Evolutionary conservation across 2,329 filamentous ascomycete species (phyloP), one percentile per base, ranked within the genome.

Genomic region (Colletotrichum chrysophilum): DNA sequence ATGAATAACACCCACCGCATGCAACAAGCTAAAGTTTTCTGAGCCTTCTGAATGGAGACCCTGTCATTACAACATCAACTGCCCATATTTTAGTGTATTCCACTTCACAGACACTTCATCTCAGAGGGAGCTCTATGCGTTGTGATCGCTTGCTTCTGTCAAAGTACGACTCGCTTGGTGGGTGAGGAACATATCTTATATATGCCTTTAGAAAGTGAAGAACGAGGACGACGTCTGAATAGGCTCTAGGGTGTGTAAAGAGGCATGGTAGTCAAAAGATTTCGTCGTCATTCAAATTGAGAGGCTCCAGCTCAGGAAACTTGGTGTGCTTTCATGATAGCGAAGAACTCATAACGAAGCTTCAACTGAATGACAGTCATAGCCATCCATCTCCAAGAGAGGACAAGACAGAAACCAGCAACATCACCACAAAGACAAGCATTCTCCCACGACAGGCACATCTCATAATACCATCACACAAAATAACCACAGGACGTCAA

Each of bases 21-120:
- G 12, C 0, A 7, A 0, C 10, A 52, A 0, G 3, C 43, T 0
- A 13, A 10, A 13, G 2, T 4, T 13, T 24, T 0, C 10, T 24
- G 43, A 52, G 43, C 0, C 43, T 48, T n/a, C 7, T 18, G 16
- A 0, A 38, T 38, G 0, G 36, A 43, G 16, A 10, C 16, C 4
- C 8, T 18, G 2, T 43, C 36, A n/a, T 43, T 18, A 43, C 0
- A 43, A 43, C 2, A 18, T 43, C 4, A 43, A 43, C 16, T 43
- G 16, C 16, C 16, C 1, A 0, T 0, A 0, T n/a, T 5, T n/a
- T 10, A n/a, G 36, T 18, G 16, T 43, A 10, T 43, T 18, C 36
- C 36, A 43, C 36, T 43, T 43, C 36, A 10, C 8, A 43, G 1
- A 2, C 8, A 43, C 16, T 1, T 38, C 36, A 18, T 18, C 2